A percentile compares a stretch with the other conserved stretches of the same genome.
Conservation (phyloP, 768 basidiomycete genomes). For the Pulveroboletus sp. region DNA sequence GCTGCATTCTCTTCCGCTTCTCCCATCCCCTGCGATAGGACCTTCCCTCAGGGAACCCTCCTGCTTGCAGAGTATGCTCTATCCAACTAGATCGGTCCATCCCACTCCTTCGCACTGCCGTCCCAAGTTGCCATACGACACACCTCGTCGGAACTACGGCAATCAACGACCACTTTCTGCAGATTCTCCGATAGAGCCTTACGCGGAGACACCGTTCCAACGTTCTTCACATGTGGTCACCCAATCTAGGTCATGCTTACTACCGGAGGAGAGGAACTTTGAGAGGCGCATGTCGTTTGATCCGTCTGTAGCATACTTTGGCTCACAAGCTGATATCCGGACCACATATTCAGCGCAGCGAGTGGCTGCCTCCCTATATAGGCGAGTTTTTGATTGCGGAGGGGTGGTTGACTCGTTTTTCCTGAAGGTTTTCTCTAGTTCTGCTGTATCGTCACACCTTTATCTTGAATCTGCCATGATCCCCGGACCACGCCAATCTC, state of each 20-base stretch:
- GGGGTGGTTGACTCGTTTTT: background rate
- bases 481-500: conserved; percentile 9
- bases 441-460: conserved; percentile 50
- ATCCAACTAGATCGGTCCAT: conserved; percentile 19
- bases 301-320: conserved; percentile 45
- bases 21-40: conserved; percentile 29
- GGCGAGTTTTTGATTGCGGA: conserved; percentile 34
- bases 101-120: conserved; percentile 22
- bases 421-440: conserved; percentile 31
- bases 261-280: conserved; percentile 2
- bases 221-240: conserved; percentile 13
- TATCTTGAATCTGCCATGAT: conserved; percentile 9
- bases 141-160: conserved; percentile 11
- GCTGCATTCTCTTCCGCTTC: conserved; percentile 26
- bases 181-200: conserved; percentile 3
- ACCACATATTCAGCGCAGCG: conserved; percentile 5
- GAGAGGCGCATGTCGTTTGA: conserved; percentile 35
- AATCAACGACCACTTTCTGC: conserved; percentile 5
- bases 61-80: conserved; percentile 25
- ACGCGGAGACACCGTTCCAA: conserved; percentile 16
- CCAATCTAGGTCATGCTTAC: conserved; percentile 1
- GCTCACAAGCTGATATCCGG: conserved; percentile 9
- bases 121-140: conserved; percentile 18
- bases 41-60: conserved; percentile 36
- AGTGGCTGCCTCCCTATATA: conserved; percentile 49